Evolutionary conservation across 2,329 filamentous ascomycete species (phyloP).

Genomic region (Fusarium compactum): DNA sequence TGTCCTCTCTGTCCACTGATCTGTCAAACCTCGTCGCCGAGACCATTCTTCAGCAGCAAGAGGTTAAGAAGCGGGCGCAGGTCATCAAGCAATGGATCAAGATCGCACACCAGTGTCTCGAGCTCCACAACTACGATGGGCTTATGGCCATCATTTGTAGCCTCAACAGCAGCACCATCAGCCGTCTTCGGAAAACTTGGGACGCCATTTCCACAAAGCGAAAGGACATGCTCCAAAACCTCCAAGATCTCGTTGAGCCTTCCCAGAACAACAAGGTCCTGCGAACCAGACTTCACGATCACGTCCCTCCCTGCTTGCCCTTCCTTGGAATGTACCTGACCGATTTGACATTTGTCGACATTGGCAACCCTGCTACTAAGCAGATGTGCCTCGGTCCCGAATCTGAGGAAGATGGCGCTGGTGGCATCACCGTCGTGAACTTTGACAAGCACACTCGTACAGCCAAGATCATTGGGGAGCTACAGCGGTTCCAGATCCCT

Average conservation of each 20-base stretch:
- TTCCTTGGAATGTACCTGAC: conserved; percentile 98
- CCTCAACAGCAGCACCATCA: conserved; percentile 90
- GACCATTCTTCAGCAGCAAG: conserved; percentile 87
- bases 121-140: conserved; percentile 95
- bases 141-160: conserved; percentile 98
- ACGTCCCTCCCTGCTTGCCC: conserved; percentile 91
- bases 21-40: conserved; percentile 93
- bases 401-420: conserved; percentile 71
- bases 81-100: conserved; percentile 99
- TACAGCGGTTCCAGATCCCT: conserved; percentile 95
- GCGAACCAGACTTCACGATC: conserved; percentile 83
- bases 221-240: conserved; percentile 79
- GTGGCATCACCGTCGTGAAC: conserved; percentile 86
- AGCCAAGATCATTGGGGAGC: conserved; percentile 93
- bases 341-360: conserved; percentile 94
- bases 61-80: conserved; percentile 89
- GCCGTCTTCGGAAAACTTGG: conserved; percentile 91
- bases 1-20: conserved; percentile 93
- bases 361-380: conserved; percentile 89
- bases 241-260: conserved; percentile 89
- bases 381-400: conserved; percentile 67
- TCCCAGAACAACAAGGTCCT: conserved; percentile 92
- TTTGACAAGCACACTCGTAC: conserved; percentile 97
- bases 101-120: conserved; percentile 85
- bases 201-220: conserved; percentile 87